Evolutionary conservation across 176 grass and related monocot species (phyloP).

Genomic region (Musa schizocarpa): DNA sequence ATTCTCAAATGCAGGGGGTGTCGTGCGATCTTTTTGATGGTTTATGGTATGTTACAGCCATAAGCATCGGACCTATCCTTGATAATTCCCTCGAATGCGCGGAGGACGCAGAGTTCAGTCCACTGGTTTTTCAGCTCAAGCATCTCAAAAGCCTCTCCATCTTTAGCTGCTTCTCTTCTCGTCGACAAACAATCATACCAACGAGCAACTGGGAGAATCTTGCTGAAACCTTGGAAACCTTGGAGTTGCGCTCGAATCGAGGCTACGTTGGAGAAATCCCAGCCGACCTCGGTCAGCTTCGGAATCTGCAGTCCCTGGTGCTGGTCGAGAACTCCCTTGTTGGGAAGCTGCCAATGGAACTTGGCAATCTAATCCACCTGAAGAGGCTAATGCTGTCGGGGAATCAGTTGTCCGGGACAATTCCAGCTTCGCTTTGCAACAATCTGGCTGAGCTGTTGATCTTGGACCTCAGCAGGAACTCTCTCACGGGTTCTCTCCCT

Average conservation of each 20-base stretch:
- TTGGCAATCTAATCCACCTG: constrained; percentile 37
- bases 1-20: constrained; percentile 50
- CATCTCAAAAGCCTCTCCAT: constrained; percentile 63
- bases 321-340: constrained; percentile 64
- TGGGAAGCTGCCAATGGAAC: constrained; percentile 35
- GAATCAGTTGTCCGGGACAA: constrained; percentile 37
- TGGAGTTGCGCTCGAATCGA: constrained; percentile 58
- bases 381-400: constrained; percentile 54
- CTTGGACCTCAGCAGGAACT: constrained; percentile 48
- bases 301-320: constrained; percentile 59
- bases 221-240: constrained; percentile 40
- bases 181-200: constrained; percentile 33
- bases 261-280: constrained; percentile 45
- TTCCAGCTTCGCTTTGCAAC: constrained; percentile 57
- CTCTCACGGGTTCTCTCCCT: constrained; percentile 52
- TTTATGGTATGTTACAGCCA: constrained; percentile 59
- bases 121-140: constrained; percentile 58
- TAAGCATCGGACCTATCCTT: constrained; percentile 69
- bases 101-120: constrained; percentile 38
- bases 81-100: constrained; percentile 77
- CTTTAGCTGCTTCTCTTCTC: constrained; percentile 56
- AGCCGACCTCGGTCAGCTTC: constrained; percentile 31
- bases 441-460: constrained; percentile 27
- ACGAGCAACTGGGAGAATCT: constrained; percentile 41
- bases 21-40: constrained; percentile 86